phyloP scores from a whole-genome alignment of 352 stramenopile genomes.

The Globisporangium takayamanum region DNA sequence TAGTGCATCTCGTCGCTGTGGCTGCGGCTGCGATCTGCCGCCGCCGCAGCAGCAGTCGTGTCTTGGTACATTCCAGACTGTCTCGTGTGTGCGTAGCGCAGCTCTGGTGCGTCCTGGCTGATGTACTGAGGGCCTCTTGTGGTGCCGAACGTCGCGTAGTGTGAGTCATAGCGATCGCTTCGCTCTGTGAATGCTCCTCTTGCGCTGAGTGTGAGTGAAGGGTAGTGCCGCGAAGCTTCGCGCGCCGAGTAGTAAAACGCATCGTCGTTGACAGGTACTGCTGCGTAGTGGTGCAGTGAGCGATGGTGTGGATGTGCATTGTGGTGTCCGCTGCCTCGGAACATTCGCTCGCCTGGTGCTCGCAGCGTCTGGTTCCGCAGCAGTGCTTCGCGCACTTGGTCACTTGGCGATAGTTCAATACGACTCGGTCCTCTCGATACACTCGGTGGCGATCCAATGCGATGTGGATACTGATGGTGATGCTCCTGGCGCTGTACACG shows the following conservation, averaged over 20 bases:
- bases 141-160: background rate
- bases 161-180: constrained; percentile 18
- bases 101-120: background rate
- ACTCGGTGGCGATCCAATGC: background rate
- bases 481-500: background rate
- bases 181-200: constrained; percentile 31
- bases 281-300: constrained; percentile 1
- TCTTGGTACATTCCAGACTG: too few species aligned
- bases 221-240: constrained; percentile 9
- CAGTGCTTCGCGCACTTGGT: constrained; percentile 47
- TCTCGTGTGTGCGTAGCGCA: too few species aligned
- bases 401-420: constrained; percentile 39
- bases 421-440: constrained; percentile 5
- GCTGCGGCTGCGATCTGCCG: constrained; percentile 1
- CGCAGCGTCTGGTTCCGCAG: constrained; percentile 23
- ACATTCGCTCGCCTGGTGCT: background rate
- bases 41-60: too few species aligned
- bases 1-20: constrained; percentile 11
- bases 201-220: background rate
- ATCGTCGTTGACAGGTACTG: background rate
- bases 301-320: background rate
- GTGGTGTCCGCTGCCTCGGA: background rate
- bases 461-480: constrained; percentile 1
- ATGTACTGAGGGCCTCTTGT: background rate
- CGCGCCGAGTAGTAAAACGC: constrained; percentile 30